These are phyloP conservation scores for Plasmodium fragile DNA, from an alignment of 169 alveolate genomes.

Conservation along the genomic window DNA sequence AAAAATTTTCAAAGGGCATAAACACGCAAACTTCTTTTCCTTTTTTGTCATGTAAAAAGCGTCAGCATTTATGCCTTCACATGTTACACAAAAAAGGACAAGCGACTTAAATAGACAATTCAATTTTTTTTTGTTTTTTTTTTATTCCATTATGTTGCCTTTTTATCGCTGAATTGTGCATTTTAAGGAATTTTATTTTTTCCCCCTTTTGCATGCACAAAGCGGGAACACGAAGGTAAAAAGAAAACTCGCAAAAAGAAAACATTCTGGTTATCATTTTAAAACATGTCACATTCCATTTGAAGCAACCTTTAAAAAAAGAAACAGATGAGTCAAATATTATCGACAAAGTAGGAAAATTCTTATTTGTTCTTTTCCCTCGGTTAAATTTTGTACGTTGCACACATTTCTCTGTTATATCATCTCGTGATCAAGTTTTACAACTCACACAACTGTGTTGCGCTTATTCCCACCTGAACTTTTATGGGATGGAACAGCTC, in stretches of 20 bases:
- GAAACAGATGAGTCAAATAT: background rate
- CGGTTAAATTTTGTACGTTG: background rate
- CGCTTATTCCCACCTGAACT: background rate
- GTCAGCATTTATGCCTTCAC: background rate
- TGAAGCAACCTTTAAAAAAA: background rate
- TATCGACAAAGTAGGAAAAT: background rate
- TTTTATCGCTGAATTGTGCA: background rate
- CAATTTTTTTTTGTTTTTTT: slow-evolving; percentile 12
- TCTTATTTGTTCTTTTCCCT: background rate
- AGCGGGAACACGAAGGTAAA: background rate
- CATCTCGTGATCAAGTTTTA: background rate
- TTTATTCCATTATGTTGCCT: background rate
- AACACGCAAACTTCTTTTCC: background rate
- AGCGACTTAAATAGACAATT: background rate
- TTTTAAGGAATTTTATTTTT: slow-evolving; percentile 16
- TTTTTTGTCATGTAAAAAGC: background rate
- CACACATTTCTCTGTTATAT: background rate
- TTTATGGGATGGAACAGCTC: background rate
- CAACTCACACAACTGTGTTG: background rate
- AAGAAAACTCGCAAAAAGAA: background rate
- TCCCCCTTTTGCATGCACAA: slow-evolving; percentile 18
- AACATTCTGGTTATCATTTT: background rate
- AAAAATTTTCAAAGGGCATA: background rate
- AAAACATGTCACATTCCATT: background rate
- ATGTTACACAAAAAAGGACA: background rate